Evolutionary conservation across 1,284 basidiomycete genomes (phyloP).

Genomic region (Meripilus lineatus): DNA sequence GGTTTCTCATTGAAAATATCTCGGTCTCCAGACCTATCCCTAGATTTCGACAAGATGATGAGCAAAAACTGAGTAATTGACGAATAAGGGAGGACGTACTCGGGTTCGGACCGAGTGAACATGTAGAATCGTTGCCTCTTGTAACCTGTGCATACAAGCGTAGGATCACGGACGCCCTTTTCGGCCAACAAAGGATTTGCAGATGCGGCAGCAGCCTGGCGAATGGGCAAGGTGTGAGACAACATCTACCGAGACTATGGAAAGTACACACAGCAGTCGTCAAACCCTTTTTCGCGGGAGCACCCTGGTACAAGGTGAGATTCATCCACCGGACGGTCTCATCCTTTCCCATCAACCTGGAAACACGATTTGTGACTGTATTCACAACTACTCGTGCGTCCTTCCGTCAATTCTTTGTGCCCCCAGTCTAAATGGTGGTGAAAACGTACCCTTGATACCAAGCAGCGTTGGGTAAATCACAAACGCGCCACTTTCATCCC

Average conservation of each 20-base stretch:
- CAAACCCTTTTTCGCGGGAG: constrained; percentile 81
- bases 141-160: constrained; percentile 89
- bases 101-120: constrained; percentile 90
- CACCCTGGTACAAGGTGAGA: constrained; percentile 88
- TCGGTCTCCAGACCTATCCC: constrained; percentile 86
- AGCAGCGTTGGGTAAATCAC: constrained; percentile 90
- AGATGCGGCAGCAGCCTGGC: constrained; percentile 89
- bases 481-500: constrained; percentile 97
- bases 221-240: neutral
- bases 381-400: constrained; percentile 71
- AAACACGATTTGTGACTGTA: constrained; percentile 91
- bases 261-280: constrained; percentile 66
- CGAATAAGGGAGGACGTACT: constrained; percentile 45
- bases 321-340: constrained; percentile 92
- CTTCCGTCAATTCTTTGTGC: neutral
- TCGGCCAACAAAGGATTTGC: constrained; percentile 91
- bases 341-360: constrained; percentile 88
- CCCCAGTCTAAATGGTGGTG: neutral
- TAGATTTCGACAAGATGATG: constrained; percentile 25
- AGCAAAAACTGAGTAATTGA: constrained; percentile 3
- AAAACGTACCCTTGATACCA: constrained; percentile 83
- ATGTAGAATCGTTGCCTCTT: constrained; percentile 96
- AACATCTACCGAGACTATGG: neutral
- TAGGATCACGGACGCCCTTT: constrained; percentile 83
- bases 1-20: constrained; percentile 99